phyloP scores from a whole-genome alignment of 2,329 filamentous ascomycete genomes.

The Leptodontidium sp. region DNA sequence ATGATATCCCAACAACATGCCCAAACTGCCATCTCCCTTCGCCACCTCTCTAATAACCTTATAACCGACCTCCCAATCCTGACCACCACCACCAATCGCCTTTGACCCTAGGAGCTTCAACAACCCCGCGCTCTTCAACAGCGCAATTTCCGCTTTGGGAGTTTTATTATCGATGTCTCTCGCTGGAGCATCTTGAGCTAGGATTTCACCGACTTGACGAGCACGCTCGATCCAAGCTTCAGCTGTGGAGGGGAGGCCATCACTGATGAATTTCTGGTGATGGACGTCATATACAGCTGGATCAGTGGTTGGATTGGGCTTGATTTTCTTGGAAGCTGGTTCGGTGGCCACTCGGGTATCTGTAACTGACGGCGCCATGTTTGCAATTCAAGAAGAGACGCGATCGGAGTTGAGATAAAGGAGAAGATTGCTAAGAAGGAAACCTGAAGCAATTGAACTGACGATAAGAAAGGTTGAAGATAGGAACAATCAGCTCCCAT shows the following conservation, averaged over 20 bases:
- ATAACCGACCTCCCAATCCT: slow-evolving; percentile 63
- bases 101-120: slow-evolving; percentile 58
- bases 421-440: neutral
- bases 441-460: neutral
- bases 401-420: neutral
- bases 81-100: slow-evolving; percentile 60
- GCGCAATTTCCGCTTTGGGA: slow-evolving; percentile 57
- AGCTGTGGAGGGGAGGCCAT: slow-evolving; percentile 50
- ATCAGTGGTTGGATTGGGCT: slow-evolving; percentile 44
- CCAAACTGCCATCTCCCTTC: slow-evolving; percentile 70
- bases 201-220: slow-evolving; percentile 57
- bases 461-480: neutral
- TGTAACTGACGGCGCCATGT: slow-evolving; percentile 27
- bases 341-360: neutral
- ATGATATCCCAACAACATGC: slow-evolving; percentile 72
- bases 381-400: neutral
- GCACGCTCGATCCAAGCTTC: slow-evolving; percentile 58
- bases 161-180: slow-evolving; percentile 61
- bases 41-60: slow-evolving; percentile 68
- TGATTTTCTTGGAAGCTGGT: slow-evolving; percentile 22
- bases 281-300: slow-evolving; percentile 52
- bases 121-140: slow-evolving; percentile 60
- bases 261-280: slow-evolving; percentile 48
- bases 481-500: neutral
- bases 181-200: slow-evolving; percentile 56